phyloP scores from a whole-genome alignment of 192 early-diverging fungal species.

The Entrophospora sp. region DNA sequence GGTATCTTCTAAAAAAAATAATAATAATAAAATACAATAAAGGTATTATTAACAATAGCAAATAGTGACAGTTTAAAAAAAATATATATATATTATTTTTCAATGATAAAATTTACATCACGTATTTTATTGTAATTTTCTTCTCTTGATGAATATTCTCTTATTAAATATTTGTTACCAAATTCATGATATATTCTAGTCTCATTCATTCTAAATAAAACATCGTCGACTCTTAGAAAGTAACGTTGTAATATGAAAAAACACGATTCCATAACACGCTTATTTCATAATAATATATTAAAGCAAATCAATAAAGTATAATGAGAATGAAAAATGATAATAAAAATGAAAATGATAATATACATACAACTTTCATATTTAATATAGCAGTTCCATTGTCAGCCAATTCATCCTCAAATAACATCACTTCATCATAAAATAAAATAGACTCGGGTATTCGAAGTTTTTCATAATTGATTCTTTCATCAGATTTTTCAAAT shows the following conservation, averaged over 20 bases:
- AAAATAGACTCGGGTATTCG: constrained; percentile 75
- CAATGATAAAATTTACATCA: constrained; percentile 36
- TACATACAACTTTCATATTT: constrained; percentile 64
- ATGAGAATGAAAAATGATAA: not conserved
- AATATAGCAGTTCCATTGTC: constrained; percentile 88
- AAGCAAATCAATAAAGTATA: not conserved
- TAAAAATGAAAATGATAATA: not conserved
- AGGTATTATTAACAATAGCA: not conserved
- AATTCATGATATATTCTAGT: constrained; percentile 87
- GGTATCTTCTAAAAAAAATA: constrained; percentile 32
- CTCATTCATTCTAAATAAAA: constrained; percentile 85
- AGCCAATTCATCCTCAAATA: constrained; percentile 95
- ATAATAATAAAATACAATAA: too few relatives aligned
- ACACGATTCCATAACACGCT: constrained; percentile 90
- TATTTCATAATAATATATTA: constrained; percentile 8
- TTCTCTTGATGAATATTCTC: constrained; percentile 69
- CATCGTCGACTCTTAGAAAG: constrained; percentile 90
- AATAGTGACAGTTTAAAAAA: not conserved
- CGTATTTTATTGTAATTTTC: constrained; percentile 48
- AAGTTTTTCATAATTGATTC: constrained; percentile 73
- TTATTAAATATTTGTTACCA: constrained; percentile 47
- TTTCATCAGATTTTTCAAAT: constrained; percentile 30
- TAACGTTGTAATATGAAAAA: constrained; percentile 82
- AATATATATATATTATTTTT: not conserved
- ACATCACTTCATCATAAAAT: constrained; percentile 88